Evolutionary conservation across 1,139 yeast genomes (phyloP).

Genomic region (Saccharomycopsis crataegensis): DNA sequence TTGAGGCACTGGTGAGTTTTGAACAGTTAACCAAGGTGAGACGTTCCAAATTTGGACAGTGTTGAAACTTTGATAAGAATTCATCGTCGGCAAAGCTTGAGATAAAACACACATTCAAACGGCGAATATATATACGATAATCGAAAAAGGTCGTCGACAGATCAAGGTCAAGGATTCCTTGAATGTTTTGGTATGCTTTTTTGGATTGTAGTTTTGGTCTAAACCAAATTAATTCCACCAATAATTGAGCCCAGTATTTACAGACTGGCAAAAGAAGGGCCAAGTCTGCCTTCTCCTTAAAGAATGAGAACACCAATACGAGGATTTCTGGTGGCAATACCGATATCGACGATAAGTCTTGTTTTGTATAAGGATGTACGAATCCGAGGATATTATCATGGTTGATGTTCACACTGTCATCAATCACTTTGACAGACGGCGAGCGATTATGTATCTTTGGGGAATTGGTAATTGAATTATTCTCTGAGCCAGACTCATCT

Average conservation of each 20-base stretch:
- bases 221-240: slow-evolving; percentile 81
- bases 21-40: slow-evolving; percentile 79
- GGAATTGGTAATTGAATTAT: slow-evolving; percentile 2
- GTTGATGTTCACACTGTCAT: neutral
- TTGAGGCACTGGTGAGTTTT: slow-evolving; percentile 52
- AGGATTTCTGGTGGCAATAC: slow-evolving; percentile 20
- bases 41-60: slow-evolving; percentile 75
- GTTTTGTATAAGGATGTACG: slow-evolving; percentile 8
- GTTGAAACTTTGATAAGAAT: slow-evolving; percentile 45
- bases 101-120: slow-evolving; percentile 74
- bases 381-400: neutral
- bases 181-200: slow-evolving; percentile 40
- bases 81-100: slow-evolving; percentile 62
- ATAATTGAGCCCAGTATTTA: slow-evolving; percentile 70
- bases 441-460: neutral
- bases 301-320: slow-evolving; percentile 16
- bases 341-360: slow-evolving; percentile 12
- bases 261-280: slow-evolving; percentile 69
- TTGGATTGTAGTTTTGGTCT: slow-evolving; percentile 71
- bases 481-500: slow-evolving; percentile 10
- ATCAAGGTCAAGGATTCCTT: slow-evolving; percentile 46
- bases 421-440: neutral
- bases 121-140: slow-evolving; percentile 66
- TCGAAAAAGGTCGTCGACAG: slow-evolving; percentile 53
- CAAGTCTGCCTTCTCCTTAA: slow-evolving; percentile 46